Base-by-base conservation (phyloP, 768 basidiomycete species). In the Lentinus tigrinus region DNA sequence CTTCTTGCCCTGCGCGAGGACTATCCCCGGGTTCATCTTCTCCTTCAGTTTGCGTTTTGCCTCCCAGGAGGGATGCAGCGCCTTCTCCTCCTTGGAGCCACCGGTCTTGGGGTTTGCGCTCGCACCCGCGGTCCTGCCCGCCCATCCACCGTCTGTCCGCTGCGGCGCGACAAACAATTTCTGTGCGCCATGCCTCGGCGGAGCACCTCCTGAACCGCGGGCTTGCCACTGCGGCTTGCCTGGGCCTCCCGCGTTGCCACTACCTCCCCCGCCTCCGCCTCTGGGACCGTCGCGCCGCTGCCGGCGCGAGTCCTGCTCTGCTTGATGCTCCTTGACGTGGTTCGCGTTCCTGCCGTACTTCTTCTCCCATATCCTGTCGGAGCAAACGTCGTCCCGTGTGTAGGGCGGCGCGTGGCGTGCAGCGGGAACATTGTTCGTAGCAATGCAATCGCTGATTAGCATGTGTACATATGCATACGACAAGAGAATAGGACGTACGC, bases 51-150 rank as follows among this genome's bases (percentile, higher is more conserved):
- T 87, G 72, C 80, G 81, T 75, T 95, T 98, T 6, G 97, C 97
- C 72, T 92, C 92, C 96, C 97, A 99, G 14, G 93, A 96, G 2
- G 97, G 96, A 73, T 99, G 97, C 54, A 97, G 63, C 28, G 83
- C 78, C 69, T 69, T 78, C 19, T 73, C 73, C 56, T 54, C 34
- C 56, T 31, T 31, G 7, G 31, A 11, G 11, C 7, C 31, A 7
- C 31, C 31, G 31, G 31, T 31, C 3, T 31, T 31, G 7, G 31
- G 31, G 31, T 56, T 61, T 47, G 54, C 24, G 17, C 56, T 13
- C 37, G 48, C 48, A 28, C 54, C 38, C 47, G 31, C 62, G 23
- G 34, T 39, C 34, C 17, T 17, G 42, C 53, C 36, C 56, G 64
- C 50, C 68, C 53, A 56, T 66, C 70, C 62, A 59, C 53, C 8